Percentiles rank a stretch among this genome's conserved stretches.
phyloP scores from a whole-genome alignment of 2,329 filamentous ascomycete species.

The Fusarium sp. region DNA sequence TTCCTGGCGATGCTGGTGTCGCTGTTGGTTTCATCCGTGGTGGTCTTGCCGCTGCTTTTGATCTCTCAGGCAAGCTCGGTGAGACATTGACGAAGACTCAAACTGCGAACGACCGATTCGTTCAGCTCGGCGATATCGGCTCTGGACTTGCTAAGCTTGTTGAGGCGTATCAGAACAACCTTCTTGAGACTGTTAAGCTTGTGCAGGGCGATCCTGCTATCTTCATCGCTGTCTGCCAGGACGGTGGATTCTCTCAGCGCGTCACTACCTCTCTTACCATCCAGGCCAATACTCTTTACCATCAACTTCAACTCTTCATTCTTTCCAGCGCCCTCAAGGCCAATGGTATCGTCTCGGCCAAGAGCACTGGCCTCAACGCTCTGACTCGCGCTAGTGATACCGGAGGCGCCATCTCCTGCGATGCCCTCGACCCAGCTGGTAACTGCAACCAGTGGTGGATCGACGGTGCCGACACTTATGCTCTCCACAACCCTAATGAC shows the following conservation, averaged over 20 bases:
- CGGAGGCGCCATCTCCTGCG: neutral
- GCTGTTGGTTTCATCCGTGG: neutral
- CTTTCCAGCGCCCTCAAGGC: slow-evolving; percentile 13
- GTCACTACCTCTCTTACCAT: slow-evolving; percentile 22
- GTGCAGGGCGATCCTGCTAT: slow-evolving; percentile 4
- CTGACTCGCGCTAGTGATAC: neutral
- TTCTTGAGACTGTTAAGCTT: slow-evolving; percentile 13
- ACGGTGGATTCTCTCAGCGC: slow-evolving; percentile 16
- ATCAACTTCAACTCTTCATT: slow-evolving; percentile 12
- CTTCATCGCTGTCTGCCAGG: slow-evolving; percentile 5
- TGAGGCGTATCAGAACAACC: slow-evolving; percentile 9
- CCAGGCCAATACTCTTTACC: slow-evolving; percentile 9
- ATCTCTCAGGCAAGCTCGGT: slow-evolving; percentile 10
- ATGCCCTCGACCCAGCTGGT: neutral
- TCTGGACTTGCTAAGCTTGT: slow-evolving; percentile 2
- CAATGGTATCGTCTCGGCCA: neutral
- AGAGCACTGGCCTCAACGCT: slow-evolving; percentile 6
- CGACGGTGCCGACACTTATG: slow-evolving; percentile 1
- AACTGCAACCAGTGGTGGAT: slow-evolving; percentile 24
- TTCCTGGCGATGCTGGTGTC: neutral
- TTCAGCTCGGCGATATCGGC: slow-evolving; percentile 7
- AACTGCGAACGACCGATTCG: neutral
- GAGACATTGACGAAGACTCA: slow-evolving; percentile 3
- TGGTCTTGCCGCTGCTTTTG: neutral
- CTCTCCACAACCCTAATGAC: slow-evolving; percentile 14